Percentiles rank a stretch among this genome's conserved stretches.
Conservation (phyloP, 2,329 filamentous ascomycete species). For the Ramularia collo-cygni region DNA sequence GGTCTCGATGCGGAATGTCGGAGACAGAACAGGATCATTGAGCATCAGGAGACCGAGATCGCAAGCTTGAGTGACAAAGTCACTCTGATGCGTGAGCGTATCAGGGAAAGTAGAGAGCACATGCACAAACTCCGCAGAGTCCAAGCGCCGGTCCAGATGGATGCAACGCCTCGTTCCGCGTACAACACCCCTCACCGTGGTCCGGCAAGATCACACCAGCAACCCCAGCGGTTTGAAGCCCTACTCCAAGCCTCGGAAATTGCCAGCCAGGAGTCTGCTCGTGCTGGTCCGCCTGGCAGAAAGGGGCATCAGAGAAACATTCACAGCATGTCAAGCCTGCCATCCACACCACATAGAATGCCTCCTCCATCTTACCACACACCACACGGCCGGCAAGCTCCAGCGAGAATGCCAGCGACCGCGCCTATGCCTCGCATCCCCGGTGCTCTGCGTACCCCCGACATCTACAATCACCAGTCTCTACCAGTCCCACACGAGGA, state of each 20-base stretch:
- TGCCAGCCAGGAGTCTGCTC: slow-evolving; percentile 57
- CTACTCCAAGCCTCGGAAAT: slow-evolving; percentile 69
- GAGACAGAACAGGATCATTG: slow-evolving; percentile 70
- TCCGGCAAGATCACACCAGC: slow-evolving; percentile 38
- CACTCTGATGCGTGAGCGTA: slow-evolving; percentile 69
- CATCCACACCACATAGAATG: slow-evolving; percentile 62
- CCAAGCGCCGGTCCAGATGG: slow-evolving; percentile 10
- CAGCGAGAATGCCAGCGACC: slow-evolving; percentile 39
- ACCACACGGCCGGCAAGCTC: slow-evolving; percentile 19
- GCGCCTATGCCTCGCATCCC: slow-evolving; percentile 40
- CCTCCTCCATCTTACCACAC: slow-evolving; percentile 43
- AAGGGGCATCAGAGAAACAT: slow-evolving; percentile 65
- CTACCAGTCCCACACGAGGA: slow-evolving; percentile 5
- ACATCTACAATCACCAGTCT: slow-evolving; percentile 14
- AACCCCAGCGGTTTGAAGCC: slow-evolving; percentile 56
- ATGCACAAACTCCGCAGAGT: slow-evolving; percentile 69
- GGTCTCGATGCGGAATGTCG: slow-evolving; percentile 58
- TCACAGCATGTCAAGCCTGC: slow-evolving; percentile 79
- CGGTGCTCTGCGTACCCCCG: slow-evolving; percentile 35
- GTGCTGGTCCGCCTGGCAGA: slow-evolving; percentile 40
- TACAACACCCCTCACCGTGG: slow-evolving; percentile 38
- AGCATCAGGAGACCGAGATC: slow-evolving; percentile 69
- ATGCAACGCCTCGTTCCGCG: slow-evolving; percentile 40
- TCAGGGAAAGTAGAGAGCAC: slow-evolving; percentile 83
- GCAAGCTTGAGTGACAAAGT: slow-evolving; percentile 67